Evolutionary conservation across 306 rosid species (phyloP), one percentile per base, ranked within the genome.

Genomic region (Prunus fruticosa): DNA sequence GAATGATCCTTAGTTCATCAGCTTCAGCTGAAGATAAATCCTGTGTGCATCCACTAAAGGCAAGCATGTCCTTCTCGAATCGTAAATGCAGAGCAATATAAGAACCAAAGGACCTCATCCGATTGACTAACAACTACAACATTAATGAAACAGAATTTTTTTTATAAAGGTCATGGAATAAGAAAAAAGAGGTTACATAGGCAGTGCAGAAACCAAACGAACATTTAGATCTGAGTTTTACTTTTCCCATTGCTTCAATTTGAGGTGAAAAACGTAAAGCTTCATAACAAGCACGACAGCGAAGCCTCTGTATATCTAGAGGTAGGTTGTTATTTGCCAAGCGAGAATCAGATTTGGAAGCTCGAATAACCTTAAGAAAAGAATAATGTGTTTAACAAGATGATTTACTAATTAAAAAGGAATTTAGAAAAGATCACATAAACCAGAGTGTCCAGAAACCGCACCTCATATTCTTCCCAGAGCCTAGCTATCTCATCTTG

Each of bases 11-110:
- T 71, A 92, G 89, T 78, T 95, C 97, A 32, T 92, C 81, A 38
- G 96, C 93, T 81, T 95, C 96, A 9, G 61, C 71, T 41, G 81
- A 52, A 47, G 97, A 89, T 81, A 95, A 85, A 63, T 77, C 88
- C 69, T 95, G 91, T 3, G 97, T 92, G 86, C 97, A 95, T 46
- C 99, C 97, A 75, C 97, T 95, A 81, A 95, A 95, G 79, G 99
- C 90, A 80, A 95, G 97, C 97, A 92, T 89, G 80, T 95, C 99
- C 86, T 95, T 91, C 92, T 95, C 99, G 69, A 85, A 95, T 25
- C 99, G 97, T 78, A 95, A 86, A 89, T 92, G 99, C 63, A 95
- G 72, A 45, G 99, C 87, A 65, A 95, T 89, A 66, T 86, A 92
- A 68, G 88, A 91, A 65, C 99, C 99, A 70, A 84, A 82, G 53